A percentile compares a stretch with the other conserved stretches of the same genome.
phyloP scores from a whole-genome alignment of 805 yeast genomes.

The Yarrowia bubula region DNA sequence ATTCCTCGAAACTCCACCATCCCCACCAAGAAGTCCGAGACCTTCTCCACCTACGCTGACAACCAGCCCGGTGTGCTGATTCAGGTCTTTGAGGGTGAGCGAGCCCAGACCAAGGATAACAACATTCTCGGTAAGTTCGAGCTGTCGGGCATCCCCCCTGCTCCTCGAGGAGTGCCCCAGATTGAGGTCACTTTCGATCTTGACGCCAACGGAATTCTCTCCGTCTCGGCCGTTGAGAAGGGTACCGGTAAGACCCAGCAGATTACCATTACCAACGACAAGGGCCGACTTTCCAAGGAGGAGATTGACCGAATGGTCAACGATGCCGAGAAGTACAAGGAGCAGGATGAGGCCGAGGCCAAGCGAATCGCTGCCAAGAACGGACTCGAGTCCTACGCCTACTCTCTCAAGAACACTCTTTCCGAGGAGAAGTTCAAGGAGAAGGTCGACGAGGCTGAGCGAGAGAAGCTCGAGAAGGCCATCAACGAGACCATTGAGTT shows the following conservation, averaged over 20 bases:
- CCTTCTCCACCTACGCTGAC: conserved; percentile 10
- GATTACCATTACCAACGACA: conserved; percentile 48
- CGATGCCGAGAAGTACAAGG: conserved; percentile 96
- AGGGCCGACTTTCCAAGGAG: conserved; percentile 19
- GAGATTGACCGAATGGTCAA: conserved; percentile 82
- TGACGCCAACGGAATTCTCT: conserved; percentile 92
- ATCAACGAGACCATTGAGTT: conserved; percentile 17
- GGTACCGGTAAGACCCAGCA: conserved; percentile 97
- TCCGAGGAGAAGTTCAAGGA: conserved; percentile 22
- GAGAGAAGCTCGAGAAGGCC: conserved; percentile 19
- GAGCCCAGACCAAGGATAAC: conserved; percentile 54
- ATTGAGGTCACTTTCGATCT: conserved; percentile 8
- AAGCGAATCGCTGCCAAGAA: conserved; percentile 90
- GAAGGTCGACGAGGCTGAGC: conserved; percentile 11
- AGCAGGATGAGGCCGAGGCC: conserved; percentile 94
- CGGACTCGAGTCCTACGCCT: conserved; percentile 91
- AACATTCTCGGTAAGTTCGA: conserved; percentile 96
- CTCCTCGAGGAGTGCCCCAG: conserved; percentile 73
- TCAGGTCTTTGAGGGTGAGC: conserved; percentile 12
- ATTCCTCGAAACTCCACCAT: conserved; percentile 20
- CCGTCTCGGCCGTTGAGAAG: conserved; percentile 94
- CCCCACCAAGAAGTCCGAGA: conserved; percentile 15
- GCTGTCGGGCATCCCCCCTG: conserved; percentile 94
- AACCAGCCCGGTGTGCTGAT: conserved; percentile 17
- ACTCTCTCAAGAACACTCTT: conserved; percentile 78